Conservation (phyloP, 768 basidiomycete species). For the Tulasnella calospora region DNA sequence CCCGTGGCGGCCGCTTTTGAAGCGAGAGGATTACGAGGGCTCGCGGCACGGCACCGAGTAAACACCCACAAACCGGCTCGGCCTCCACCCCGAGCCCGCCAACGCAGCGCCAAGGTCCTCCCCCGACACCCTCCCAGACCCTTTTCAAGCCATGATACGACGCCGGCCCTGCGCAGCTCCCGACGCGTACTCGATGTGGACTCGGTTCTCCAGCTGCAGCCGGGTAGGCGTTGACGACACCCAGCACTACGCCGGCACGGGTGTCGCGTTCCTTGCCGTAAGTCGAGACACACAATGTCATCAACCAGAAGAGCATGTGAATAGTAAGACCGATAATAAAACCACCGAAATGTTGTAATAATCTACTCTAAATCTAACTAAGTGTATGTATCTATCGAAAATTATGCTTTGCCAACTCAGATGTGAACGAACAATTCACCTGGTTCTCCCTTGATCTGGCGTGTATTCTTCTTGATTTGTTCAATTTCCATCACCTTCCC, state of each 20-base stretch:
- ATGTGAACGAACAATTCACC: slow-evolving; percentile 26
- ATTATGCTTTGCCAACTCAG: neutral
- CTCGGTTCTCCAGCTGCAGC: neutral
- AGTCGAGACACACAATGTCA: neutral
- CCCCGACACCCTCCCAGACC: neutral
- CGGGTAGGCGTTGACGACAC: neutral
- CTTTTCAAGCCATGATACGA: neutral
- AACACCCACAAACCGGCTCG: neutral
- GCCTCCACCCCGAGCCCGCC: slow-evolving; percentile 2
- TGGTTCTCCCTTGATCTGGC: slow-evolving; percentile 12
- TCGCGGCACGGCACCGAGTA: neutral
- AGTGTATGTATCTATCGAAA: neutral
- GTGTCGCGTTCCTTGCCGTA: neutral
- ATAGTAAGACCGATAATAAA: neutral
- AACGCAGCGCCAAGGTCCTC: neutral
- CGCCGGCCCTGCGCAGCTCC: neutral
- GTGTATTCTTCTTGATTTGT: slow-evolving; percentile 14
- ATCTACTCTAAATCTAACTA: neutral
- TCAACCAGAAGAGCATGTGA: neutral
- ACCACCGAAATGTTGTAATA: neutral
- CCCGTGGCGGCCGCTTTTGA: neutral
- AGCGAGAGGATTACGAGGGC: neutral
- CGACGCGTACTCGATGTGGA: neutral
- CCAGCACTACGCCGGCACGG: neutral
- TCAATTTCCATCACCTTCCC: slow-evolving; percentile 23